Evolutionary conservation across 306 rosid genomes (phyloP).

Genomic region (Ormosia emarginata): DNA sequence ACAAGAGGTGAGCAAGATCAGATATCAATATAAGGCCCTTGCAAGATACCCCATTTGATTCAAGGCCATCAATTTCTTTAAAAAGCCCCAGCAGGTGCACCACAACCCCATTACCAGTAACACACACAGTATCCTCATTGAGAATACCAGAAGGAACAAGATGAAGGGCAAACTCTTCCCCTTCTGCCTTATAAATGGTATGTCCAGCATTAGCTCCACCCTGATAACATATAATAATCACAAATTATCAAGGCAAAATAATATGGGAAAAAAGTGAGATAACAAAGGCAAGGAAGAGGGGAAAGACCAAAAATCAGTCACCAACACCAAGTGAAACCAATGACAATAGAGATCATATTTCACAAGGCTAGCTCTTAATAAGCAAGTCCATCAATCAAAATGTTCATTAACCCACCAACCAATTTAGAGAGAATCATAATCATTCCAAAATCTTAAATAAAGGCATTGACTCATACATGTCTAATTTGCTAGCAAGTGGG

Average conservation of each 20-base stretch:
- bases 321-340: background rate
- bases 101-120: slow-evolving; percentile 94
- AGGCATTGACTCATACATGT: background rate
- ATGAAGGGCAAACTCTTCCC: slow-evolving; percentile 94
- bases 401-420: background rate
- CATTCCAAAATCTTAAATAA: background rate
- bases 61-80: slow-evolving; percentile 80
- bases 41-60: slow-evolving; percentile 79
- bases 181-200: slow-evolving; percentile 92
- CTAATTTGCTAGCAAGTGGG: background rate
- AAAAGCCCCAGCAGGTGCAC: slow-evolving; percentile 87
- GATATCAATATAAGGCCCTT: slow-evolving; percentile 86
- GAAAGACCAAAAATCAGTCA: background rate
- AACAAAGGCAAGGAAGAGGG: background rate
- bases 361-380: background rate
- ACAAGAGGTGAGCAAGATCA: slow-evolving; percentile 86
- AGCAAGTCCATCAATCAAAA: background rate
- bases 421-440: background rate
- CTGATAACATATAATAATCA: slow-evolving; percentile 23
- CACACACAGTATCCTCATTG: slow-evolving; percentile 88
- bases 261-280: background rate
- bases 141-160: slow-evolving; percentile 95
- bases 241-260: slow-evolving; percentile 17
- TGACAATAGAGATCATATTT: background rate
- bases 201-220: slow-evolving; percentile 99